Percentiles rank a stretch among this genome's conserved stretches.
Conservation (phyloP, 1,284 basidiomycete genomes). For the Fomes fomentarius region DNA sequence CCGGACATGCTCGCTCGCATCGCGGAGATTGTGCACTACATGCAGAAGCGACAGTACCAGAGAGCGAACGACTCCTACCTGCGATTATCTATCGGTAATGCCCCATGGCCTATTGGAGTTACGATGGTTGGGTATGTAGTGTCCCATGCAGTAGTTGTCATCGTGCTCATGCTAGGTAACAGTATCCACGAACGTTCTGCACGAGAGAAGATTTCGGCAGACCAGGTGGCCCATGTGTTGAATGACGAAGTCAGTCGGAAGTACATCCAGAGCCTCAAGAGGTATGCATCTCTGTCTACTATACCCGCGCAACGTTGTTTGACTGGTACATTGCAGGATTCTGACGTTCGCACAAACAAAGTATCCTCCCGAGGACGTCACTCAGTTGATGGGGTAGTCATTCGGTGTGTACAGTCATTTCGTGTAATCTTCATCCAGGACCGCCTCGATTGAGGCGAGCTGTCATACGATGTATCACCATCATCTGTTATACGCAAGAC, state of each 20-base stretch:
- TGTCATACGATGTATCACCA: too few relatives aligned
- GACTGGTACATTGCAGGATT: too few relatives aligned
- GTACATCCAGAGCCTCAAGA: constrained; percentile 97
- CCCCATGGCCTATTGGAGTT: constrained; percentile 99
- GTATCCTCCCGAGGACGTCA: constrained; percentile 88
- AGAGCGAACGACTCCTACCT: constrained; percentile 97
- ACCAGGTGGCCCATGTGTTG: constrained; percentile 96
- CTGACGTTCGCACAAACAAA: constrained; percentile 95
- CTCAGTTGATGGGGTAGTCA: constrained; percentile 81
- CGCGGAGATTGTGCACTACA: constrained; percentile 94
- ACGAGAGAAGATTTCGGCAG: constrained; percentile 94
- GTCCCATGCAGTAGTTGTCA: neutral
- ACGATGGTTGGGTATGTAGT: constrained; percentile 92
- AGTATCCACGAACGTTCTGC: constrained; percentile 98
- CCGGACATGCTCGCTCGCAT: constrained; percentile 88
- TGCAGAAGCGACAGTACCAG: constrained; percentile 95
- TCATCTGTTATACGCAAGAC: too few relatives aligned
- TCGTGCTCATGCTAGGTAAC: neutral
- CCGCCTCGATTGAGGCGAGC: too few relatives aligned
- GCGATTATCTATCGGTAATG: constrained; percentile 95
- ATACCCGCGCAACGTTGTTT: too few relatives aligned
- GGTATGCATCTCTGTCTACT: too few relatives aligned
- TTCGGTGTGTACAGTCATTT: neutral
- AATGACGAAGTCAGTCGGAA: constrained; percentile 99
- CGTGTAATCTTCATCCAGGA: neutral